A percentile compares a stretch with the other conserved stretches of the same genome.
phyloP scores from a whole-genome alignment of 139 green algal species.

The Chlamydomonas schloesseri region DNA sequence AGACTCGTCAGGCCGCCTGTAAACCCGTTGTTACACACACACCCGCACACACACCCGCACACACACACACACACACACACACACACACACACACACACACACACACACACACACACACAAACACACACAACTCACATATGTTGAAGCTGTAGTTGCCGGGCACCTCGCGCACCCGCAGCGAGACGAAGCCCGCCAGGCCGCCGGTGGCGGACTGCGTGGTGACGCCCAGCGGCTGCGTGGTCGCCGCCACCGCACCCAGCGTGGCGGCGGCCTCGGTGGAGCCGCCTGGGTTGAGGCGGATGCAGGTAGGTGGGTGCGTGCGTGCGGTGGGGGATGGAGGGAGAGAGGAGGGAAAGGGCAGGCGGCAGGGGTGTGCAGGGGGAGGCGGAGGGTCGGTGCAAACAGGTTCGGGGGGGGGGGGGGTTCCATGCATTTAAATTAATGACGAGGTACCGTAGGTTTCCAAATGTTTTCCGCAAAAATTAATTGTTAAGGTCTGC shows the following conservation, averaged over 20 bases:
- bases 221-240: conserved; percentile 4
- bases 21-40: no score
- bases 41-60: no score
- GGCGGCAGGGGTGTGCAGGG: not conserved
- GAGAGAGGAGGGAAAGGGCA: not conserved
- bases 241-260: not conserved
- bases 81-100: no score
- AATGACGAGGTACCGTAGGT: no score
- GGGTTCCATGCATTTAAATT: no score
- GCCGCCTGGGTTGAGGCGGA: not conserved
- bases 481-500: no score
- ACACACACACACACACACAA: no score
- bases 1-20: no score
- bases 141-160: conserved; percentile 33
- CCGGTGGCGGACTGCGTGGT: not conserved
- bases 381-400: not conserved
- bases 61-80: no score
- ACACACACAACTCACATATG: not conserved
- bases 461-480: no score
- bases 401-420: no score
- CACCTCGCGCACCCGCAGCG: not conserved
- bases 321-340: not conserved
- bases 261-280: conserved; percentile 5
- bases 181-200: conserved; percentile 11
- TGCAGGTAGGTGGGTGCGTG: not conserved